A percentile compares a stretch with the other conserved stretches of the same genome.
Conservation (phyloP, 768 basidiomycete genomes). For the Coprinopsis sp. region DNA sequence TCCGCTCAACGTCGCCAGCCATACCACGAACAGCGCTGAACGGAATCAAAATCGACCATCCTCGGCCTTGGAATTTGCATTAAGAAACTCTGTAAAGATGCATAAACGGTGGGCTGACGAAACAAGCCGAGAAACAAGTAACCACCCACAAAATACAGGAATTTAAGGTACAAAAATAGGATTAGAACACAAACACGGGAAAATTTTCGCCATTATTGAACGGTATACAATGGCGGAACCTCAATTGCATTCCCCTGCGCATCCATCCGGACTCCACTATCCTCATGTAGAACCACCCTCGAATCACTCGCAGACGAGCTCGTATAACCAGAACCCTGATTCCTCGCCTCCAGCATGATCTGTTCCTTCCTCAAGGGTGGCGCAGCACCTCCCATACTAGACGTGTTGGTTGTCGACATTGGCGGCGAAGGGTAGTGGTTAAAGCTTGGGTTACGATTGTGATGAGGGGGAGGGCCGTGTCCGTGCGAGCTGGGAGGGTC, state of each 20-base stretch:
- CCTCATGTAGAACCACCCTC: neutral
- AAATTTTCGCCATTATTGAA: too few relatives aligned
- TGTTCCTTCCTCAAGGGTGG: too few relatives aligned
- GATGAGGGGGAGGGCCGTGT: neutral
- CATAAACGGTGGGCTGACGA: too few relatives aligned
- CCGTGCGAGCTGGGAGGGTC: neutral
- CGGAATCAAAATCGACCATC: too few relatives aligned
- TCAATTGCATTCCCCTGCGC: neutral
- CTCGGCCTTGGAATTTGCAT: too few relatives aligned
- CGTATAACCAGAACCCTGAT: neutral
- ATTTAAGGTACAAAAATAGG: neutral
- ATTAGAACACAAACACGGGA: neutral
- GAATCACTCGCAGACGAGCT: neutral
- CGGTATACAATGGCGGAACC: neutral
- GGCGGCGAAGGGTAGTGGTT: neutral
- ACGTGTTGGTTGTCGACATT: too few relatives aligned
- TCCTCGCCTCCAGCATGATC: too few relatives aligned
- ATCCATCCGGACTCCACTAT: neutral
- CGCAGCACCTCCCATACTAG: too few relatives aligned
- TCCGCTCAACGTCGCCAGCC: too few relatives aligned
- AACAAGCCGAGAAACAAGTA: too few relatives aligned
- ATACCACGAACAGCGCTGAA: too few relatives aligned
- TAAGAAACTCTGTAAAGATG: too few relatives aligned
- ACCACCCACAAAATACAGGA: neutral
- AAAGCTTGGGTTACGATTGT: neutral